phyloP scores from a whole-genome alignment of 2,329 filamentous ascomycete species.

The Trichoderma brevicompactum region DNA sequence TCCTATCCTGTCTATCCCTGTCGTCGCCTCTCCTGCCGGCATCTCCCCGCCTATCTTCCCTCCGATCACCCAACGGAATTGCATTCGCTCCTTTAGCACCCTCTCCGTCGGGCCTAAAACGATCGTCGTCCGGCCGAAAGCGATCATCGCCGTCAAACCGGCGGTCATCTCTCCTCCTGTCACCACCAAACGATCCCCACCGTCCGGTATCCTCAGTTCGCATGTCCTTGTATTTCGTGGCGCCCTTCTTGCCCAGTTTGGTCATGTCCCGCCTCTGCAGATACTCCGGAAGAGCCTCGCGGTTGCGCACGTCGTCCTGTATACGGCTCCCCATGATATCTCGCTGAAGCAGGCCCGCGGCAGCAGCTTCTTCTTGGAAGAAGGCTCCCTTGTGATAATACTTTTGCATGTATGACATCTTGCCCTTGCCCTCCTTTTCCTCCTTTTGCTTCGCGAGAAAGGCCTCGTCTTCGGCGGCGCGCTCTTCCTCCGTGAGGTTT shows the following conservation, averaged over 20 bases:
- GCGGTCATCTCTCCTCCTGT: constrained; percentile 42
- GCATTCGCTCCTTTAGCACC: constrained; percentile 70
- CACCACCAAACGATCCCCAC: constrained; percentile 72
- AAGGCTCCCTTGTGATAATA: constrained; percentile 98
- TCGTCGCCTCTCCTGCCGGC: constrained; percentile 39
- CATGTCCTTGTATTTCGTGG: constrained; percentile 87
- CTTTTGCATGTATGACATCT: constrained; percentile 90
- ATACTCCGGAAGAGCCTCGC: constrained; percentile 84
- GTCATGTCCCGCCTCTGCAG: constrained; percentile 94
- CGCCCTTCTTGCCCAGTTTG: constrained; percentile 88
- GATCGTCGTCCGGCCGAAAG: constrained; percentile 66
- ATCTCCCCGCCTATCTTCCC: constrained; percentile 39
- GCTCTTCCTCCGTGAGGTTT: constrained; percentile 84
- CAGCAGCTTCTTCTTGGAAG: constrained; percentile 80
- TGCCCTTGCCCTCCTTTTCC: constrained; percentile 76
- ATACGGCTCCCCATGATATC: constrained; percentile 87
- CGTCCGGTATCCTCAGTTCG: constrained; percentile 86
- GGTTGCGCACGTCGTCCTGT: constrained; percentile 80
- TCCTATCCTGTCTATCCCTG: constrained; percentile 39
- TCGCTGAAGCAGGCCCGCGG: constrained; percentile 74
- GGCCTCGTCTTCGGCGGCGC: constrained; percentile 80
- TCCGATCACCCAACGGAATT: constrained; percentile 68
- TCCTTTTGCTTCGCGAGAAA: constrained; percentile 78
- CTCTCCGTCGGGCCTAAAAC: constrained; percentile 36
- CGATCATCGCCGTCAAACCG: constrained; percentile 62